Percentiles rank a stretch among this genome's conserved stretches.
Evolutionary conservation across 2,329 filamentous ascomycete species (phyloP).

Genomic region (Nemania abortiva): DNA sequence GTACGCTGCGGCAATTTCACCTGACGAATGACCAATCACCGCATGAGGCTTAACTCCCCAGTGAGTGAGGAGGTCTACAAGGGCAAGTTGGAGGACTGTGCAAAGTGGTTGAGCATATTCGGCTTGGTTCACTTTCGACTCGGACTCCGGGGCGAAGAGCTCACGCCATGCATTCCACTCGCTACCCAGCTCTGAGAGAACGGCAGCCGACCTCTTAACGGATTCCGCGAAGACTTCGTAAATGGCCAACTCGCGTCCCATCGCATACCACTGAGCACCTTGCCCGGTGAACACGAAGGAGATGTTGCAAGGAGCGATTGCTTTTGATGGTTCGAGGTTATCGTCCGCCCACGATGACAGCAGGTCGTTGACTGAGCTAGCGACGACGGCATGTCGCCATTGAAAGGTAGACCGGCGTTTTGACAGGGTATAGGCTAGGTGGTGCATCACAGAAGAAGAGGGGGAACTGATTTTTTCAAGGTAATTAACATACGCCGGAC

Average conservation of each 20-base stretch:
- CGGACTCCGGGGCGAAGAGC: conserved; percentile 34
- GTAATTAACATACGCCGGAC: conserved; percentile 9
- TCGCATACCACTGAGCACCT: conserved; percentile 43
- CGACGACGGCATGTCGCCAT: conserved; percentile 7
- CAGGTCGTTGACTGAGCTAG: conserved; percentile 3
- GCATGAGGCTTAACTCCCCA: conserved; percentile 46
- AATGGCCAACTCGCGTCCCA: conserved; percentile 34
- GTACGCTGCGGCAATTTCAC: conserved; percentile 56
- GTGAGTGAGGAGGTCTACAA: conserved; percentile 52
- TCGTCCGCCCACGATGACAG: conserved; percentile 8
- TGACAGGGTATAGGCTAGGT: conserved; percentile 15
- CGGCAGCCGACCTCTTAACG: not conserved
- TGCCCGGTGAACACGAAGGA: conserved; percentile 28
- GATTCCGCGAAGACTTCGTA: conserved; percentile 21
- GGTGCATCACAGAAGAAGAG: not conserved
- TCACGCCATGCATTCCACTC: conserved; percentile 35
- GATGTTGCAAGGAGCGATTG: conserved; percentile 24
- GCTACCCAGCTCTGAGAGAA: conserved; percentile 16
- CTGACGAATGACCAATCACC: conserved; percentile 54
- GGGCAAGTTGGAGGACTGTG: conserved; percentile 52
- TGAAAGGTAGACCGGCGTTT: conserved; percentile 25
- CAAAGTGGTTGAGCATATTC: conserved; percentile 52
- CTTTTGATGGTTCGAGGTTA: conserved; percentile 9
- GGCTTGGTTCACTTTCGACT: conserved; percentile 44
- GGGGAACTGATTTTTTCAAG: conserved; percentile 4